Evolutionary conservation across 2,329 filamentous ascomycete genomes (phyloP).

Genomic region (Monosporascus ibericus): DNA sequence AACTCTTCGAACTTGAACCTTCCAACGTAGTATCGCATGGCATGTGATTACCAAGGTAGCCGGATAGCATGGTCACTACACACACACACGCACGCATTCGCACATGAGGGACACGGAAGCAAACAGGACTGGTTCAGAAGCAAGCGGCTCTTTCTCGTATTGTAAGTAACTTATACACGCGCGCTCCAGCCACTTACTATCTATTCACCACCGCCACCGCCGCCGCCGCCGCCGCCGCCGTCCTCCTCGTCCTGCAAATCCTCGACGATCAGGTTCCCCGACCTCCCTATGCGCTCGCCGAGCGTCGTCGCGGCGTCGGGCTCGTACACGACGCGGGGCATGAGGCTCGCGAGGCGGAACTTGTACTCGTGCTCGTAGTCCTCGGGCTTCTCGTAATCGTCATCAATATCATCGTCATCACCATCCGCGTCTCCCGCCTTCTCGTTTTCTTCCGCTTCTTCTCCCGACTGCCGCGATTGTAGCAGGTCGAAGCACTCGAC

Average conservation of each 20-base stretch:
- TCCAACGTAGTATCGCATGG: too few species aligned
- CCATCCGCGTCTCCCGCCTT: constrained; percentile 20
- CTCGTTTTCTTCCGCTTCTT: constrained; percentile 6
- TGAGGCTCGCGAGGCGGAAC: constrained; percentile 79
- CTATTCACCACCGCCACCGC: too few species aligned
- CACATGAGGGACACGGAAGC: too few species aligned
- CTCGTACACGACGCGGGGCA: constrained; percentile 78
- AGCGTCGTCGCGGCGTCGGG: constrained; percentile 61
- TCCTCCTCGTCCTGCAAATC: constrained; percentile 48
- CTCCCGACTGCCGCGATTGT: constrained; percentile 22
- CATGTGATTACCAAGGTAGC: too few species aligned
- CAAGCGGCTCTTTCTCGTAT: too few species aligned
- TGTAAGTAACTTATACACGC: too few species aligned
- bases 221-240: constrained; percentile 24
- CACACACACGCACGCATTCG: too few species aligned
- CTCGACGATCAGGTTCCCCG: constrained; percentile 88
- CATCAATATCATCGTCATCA: constrained; percentile 17
- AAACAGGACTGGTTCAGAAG: too few species aligned
- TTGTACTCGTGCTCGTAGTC: constrained; percentile 74
- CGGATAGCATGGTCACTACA: too few species aligned
- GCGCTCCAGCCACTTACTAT: too few species aligned
- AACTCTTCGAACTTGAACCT: too few species aligned
- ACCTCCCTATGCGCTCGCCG: constrained; percentile 68
- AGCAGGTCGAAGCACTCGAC: constrained; percentile 81
- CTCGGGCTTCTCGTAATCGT: constrained; percentile 40